These are phyloP conservation scores for Brachypodium distachyon DNA, from an alignment of 202 grass and related monocot species.

Conservation along the genomic window DNA sequence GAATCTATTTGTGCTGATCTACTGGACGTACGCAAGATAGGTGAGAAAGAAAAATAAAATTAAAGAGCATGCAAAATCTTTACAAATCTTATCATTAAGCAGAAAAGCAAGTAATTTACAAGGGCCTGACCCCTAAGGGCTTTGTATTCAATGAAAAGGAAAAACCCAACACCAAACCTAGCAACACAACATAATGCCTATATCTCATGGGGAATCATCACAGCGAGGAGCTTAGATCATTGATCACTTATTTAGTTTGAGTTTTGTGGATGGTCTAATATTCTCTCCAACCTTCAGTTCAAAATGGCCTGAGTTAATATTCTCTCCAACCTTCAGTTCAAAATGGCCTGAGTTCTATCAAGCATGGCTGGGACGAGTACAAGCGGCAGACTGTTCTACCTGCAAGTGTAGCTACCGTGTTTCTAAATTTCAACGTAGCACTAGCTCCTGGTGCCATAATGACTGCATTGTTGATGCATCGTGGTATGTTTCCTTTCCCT, in stretches of 20 bases:
- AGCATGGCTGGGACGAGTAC: slow-evolving; percentile 90
- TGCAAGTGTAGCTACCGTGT: slow-evolving; percentile 89
- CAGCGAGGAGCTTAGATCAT: slow-evolving; percentile 28
- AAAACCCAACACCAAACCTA: background rate
- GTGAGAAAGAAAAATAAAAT: slow-evolving; percentile 46
- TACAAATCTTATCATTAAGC: background rate
- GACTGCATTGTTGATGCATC: slow-evolving; percentile 89
- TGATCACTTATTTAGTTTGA: slow-evolving; percentile 18
- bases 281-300: slow-evolving; percentile 27
- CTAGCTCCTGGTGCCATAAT: slow-evolving; percentile 94
- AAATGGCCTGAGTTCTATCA: slow-evolving; percentile 71
- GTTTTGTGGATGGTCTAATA: slow-evolving; percentile 25
- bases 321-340: slow-evolving; percentile 54
- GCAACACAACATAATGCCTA: background rate
- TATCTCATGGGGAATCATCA: background rate
- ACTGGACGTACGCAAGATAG: slow-evolving; percentile 62
- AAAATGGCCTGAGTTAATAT: no score
- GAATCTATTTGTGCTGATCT: slow-evolving; percentile 50
- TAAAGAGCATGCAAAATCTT: background rate
- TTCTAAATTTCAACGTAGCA: slow-evolving; percentile 91
- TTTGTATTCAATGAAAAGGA: background rate
- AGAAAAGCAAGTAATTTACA: background rate
- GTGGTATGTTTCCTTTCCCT: slow-evolving; percentile 52
- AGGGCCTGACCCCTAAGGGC: background rate
- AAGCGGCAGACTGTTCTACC: slow-evolving; percentile 90